A percentile compares a stretch with the other conserved stretches of the same genome.
Conservation (phyloP, 2,329 filamentous ascomycete species). For the Xylariaceae sp. region DNA sequence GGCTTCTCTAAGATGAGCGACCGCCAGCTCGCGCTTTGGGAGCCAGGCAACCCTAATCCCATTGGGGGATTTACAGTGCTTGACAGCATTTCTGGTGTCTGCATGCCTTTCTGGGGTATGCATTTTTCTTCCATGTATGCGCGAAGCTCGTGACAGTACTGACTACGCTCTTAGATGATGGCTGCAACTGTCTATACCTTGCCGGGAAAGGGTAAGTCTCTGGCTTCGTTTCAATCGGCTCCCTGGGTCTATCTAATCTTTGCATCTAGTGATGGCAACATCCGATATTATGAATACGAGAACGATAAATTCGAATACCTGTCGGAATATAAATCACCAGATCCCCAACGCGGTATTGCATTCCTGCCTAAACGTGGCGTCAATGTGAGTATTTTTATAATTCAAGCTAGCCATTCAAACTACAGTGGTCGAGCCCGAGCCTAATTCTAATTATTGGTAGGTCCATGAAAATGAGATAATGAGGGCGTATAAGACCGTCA, state of each 20-base stretch:
- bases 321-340: constrained; percentile 93
- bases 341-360: constrained; percentile 89
- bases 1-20: constrained; percentile 99
- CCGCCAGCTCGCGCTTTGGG: constrained; percentile 92
- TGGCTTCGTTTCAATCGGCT: not conserved
- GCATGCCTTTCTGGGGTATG: constrained; percentile 96
- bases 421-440: not conserved
- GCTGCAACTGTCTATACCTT: constrained; percentile 89
- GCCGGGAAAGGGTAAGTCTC: constrained; percentile 84
- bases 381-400: constrained; percentile 53
- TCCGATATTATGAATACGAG: constrained; percentile 96
- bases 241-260: constrained; percentile 22
- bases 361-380: constrained; percentile 94
- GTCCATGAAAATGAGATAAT: constrained; percentile 95
- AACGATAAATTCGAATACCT: constrained; percentile 98
- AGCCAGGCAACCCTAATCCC: constrained; percentile 77
- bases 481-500: constrained; percentile 95
- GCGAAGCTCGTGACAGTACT: constrained; percentile 12
- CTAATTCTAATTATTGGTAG: constrained; percentile 34
- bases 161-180: constrained; percentile 58
- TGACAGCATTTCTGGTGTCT: constrained; percentile 94
- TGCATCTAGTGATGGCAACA: constrained; percentile 78
- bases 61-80: constrained; percentile 86
- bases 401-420: not conserved
- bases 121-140: not conserved